These are phyloP conservation scores for Bromus sterilis DNA, from an alignment of 176 grass and related monocot species.

Conservation along the genomic window DNA sequence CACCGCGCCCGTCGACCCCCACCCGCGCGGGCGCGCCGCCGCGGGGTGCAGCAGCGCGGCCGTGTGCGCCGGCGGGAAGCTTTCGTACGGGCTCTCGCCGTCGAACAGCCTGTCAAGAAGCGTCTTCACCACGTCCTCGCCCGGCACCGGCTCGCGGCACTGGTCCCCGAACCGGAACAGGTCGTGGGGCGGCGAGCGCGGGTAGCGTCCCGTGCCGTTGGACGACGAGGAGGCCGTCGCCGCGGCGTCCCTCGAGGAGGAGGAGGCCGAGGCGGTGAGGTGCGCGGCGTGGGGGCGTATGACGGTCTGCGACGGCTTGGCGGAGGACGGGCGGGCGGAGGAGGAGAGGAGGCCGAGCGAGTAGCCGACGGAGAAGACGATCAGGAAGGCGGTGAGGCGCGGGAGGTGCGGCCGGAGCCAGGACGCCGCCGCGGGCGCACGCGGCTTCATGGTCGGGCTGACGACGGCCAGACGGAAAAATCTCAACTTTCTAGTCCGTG, in stretches of 20 bases:
- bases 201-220: background rate
- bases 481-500: background rate
- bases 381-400: conserved; percentile 29
- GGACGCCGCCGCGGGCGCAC: background rate
- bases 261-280: background rate
- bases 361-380: conserved; percentile 72
- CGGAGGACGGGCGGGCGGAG: conserved; percentile 12
- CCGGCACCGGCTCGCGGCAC: conserved; percentile 44
- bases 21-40: conserved; percentile 48
- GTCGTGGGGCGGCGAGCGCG: conserved; percentile 43
- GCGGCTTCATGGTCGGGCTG: conserved; percentile 74
- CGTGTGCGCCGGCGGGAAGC: conserved; percentile 51
- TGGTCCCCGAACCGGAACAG: conserved; percentile 61
- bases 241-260: background rate
- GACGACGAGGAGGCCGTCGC: background rate
- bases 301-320: conserved; percentile 19
- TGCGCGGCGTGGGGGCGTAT: conserved; percentile 14
- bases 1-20: conserved; percentile 81
- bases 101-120: conserved; percentile 59
- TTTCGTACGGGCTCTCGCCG: conserved; percentile 62
- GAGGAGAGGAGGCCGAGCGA: conserved; percentile 61
- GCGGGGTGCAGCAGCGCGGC: conserved; percentile 52
- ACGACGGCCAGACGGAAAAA: no score
- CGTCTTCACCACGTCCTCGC: conserved; percentile 41
- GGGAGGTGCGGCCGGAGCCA: conserved; percentile 38